Base-by-base conservation (phyloP, 306 rosid species). In the Pyrus bretschneideri region DNA sequence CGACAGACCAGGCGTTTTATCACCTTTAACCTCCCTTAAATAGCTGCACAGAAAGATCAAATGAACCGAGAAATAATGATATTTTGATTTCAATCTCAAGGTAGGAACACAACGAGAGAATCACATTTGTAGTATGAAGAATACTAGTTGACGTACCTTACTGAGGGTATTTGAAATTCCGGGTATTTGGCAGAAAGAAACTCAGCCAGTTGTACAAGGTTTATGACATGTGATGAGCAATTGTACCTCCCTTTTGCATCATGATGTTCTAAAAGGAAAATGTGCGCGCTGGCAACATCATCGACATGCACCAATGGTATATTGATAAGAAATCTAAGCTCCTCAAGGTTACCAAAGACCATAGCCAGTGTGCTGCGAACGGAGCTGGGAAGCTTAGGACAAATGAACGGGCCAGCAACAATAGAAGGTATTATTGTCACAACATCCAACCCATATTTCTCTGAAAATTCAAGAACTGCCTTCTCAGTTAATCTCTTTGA, bases 321-420 rank as follows among this genome's bases (percentile, higher is more conserved):
- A 19, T 63, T 63, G n/a, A 52, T 13, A 9, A 84, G 77, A 29
- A 29, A 30, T 0, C 76, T 81, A 54, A 76, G 78, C 31, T 75
- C 54, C 72, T 82, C 81, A 63, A 40, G 45, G 17, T 87, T 52
- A 86, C 90, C 93, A 4, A 83, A 65, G 9, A 72, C 22, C 40
- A 89, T 18, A 73, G 68, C 23, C 57, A 87, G 9, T 22, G 70
- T 0, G 3, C 1, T 0, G 12, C 1, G 22, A 4, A 86, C 42
- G 0, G 93, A 89, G 59, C 75, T 9, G 11, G 93, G 90, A 49
- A 89, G 61, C 69, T 84, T 88, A 1, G 90, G 86, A 80, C 89
- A 92, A 60, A 92, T 78, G 79, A 92, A 92, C 29, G 91, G 90
- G 25, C 97, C 93, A 54, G 81, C 63, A 65, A 89, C 88, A 35